A percentile compares a stretch with the other conserved stretches of the same genome.
Conservation (phyloP, 2,329 filamentous ascomycete genomes). For the Nemania diffusa region DNA sequence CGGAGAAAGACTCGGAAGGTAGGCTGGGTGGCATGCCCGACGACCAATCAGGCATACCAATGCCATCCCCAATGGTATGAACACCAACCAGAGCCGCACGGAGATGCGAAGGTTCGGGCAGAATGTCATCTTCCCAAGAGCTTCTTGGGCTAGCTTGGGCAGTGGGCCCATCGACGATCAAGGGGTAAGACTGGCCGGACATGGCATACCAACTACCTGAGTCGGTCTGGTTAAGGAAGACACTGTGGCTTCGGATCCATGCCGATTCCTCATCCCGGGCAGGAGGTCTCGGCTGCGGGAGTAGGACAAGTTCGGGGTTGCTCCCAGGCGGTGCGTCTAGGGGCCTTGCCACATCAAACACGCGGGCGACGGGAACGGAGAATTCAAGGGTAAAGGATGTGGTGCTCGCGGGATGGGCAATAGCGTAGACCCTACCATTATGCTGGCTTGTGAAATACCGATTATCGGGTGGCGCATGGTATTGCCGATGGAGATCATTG, state of each 20-base stretch:
- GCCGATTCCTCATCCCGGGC: slow-evolving; percentile 60
- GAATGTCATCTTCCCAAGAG: slow-evolving; percentile 59
- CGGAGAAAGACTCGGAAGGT: slow-evolving; percentile 40
- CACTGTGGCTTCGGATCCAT: slow-evolving; percentile 68
- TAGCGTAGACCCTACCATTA: slow-evolving; percentile 84
- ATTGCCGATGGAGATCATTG: slow-evolving; percentile 85
- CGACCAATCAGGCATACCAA: slow-evolving; percentile 50
- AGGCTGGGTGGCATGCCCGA: slow-evolving; percentile 53
- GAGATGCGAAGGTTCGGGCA: slow-evolving; percentile 59
- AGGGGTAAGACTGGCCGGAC: slow-evolving; percentile 85
- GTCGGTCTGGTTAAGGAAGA: slow-evolving; percentile 89
- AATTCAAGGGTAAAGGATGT: slow-evolving; percentile 76
- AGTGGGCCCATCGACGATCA: slow-evolving; percentile 75
- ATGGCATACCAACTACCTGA: slow-evolving; percentile 94
- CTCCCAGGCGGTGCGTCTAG: slow-evolving; percentile 69
- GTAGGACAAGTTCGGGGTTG: slow-evolving; percentile 80
- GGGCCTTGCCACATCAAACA: slow-evolving; percentile 87
- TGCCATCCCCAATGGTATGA: slow-evolving; percentile 67
- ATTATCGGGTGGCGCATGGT: slow-evolving; percentile 81
- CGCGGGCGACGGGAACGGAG: slow-evolving; percentile 80
- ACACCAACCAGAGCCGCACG: slow-evolving; percentile 75
- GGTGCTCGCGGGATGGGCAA: slow-evolving; percentile 71
- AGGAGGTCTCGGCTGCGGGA: slow-evolving; percentile 84
- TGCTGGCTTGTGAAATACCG: slow-evolving; percentile 89
- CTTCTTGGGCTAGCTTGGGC: slow-evolving; percentile 58